Base-by-base conservation (phyloP, 1,284 basidiomycete genomes). In the Tylopilus sp. region DNA sequence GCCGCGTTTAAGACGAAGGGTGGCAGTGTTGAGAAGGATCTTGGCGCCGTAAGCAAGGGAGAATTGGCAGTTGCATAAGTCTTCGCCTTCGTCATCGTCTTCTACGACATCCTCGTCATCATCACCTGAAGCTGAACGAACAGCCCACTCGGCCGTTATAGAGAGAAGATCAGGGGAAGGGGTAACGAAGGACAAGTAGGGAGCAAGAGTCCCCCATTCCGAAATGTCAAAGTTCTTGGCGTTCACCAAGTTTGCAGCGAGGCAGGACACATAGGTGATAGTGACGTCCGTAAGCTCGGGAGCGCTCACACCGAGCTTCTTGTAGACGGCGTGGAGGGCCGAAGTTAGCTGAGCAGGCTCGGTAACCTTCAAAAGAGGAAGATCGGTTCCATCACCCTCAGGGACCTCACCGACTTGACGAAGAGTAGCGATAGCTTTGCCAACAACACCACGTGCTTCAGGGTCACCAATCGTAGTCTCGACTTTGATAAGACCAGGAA, bases 11-110 rank as follows among this genome's bases (percentile, higher is more conserved):
- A 97, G 87, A 68, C 94, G 92, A 70, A 97, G 89, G 56, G 79
- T 88, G 57, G 95, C 94, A 46, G 93, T 96, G 80, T 97, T 97
- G 68, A 97, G 84, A 63, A 97, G 73, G 64, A 97, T 97, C 83
- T 97, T 97, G 69, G 94, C 94, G 87, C 94, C 95, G 71, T 97
- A 97, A 53, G 95, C 95, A 55, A 97, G 82, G 51, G 92, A 96
- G 82, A 95, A 97, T 72, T 94, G 92, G 81, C 89, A 95, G 81
- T 97, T 96, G 80, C 94, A 97, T 64, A 97, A 81, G 68, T 96
- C 92, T 73, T 97, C 95, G 59, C 94, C 94, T 74, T 96, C 93
- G 73, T 97, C 95, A 69, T 97, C 94, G 59, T 96, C 93, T 19
- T 92, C 90, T 49, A 74, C 76, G 51, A 76, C 84, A 38, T 82